phyloP scores from a whole-genome alignment of 352 stramenopile genomes.

The Phytophthora syringae region DNA sequence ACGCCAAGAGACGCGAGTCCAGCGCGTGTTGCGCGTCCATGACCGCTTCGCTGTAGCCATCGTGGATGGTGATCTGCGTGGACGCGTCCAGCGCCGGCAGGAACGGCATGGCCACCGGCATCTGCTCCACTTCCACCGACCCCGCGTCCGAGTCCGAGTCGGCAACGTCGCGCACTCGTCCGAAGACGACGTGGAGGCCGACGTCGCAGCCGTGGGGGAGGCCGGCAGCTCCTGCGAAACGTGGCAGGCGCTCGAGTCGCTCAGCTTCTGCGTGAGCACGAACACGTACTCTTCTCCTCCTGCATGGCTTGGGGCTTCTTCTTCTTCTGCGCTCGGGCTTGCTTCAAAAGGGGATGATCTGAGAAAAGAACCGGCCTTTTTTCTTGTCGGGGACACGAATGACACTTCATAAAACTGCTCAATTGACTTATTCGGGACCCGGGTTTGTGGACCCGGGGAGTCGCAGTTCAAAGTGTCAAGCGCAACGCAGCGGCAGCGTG shows the following conservation, averaged over 20 bases:
- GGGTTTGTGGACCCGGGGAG: too few species aligned
- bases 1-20: constrained; percentile 81
- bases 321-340: not conserved
- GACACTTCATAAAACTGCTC: too few species aligned
- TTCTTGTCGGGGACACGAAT: too few species aligned
- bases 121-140: constrained; percentile 57
- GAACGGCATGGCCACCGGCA: constrained; percentile 65
- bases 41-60: constrained; percentile 82
- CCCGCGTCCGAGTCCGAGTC: constrained; percentile 42
- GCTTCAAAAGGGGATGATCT: constrained; percentile 11
- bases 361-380: not conserved
- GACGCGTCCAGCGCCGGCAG: constrained; percentile 80
- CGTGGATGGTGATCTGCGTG: constrained; percentile 86
- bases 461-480: too few species aligned
- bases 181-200: constrained; percentile 35
- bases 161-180: constrained; percentile 36
- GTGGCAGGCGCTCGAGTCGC: constrained; percentile 34
- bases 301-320: constrained; percentile 18
- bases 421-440: too few species aligned
- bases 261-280: constrained; percentile 50
- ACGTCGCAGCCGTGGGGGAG: constrained; percentile 27
- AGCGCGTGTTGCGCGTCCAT: constrained; percentile 74
- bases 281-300: constrained; percentile 74
- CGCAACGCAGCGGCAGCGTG: too few species aligned
- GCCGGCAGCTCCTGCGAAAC: constrained; percentile 31